Percentiles rank a stretch among this genome's conserved stretches.
Conservation (phyloP, 257 asterid genomes). For the Nicotiana obtusifolia region DNA sequence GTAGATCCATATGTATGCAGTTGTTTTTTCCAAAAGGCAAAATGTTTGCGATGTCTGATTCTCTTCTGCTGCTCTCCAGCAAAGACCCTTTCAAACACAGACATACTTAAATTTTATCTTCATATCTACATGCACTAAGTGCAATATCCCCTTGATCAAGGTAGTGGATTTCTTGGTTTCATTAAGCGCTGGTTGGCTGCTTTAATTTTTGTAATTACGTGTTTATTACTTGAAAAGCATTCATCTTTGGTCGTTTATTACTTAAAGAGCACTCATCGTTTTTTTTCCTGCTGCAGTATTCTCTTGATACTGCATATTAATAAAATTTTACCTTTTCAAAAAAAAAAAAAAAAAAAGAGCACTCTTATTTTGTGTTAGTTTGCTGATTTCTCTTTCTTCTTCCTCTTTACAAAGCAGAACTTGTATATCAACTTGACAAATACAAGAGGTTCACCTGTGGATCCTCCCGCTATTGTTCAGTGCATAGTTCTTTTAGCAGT, state of each 20-base stretch:
- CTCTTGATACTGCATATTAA: too few relatives aligned
- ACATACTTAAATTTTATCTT: not conserved
- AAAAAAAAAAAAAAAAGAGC: too few relatives aligned
- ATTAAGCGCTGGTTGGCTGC: not conserved
- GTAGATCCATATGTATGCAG: not conserved
- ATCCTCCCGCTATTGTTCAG: conserved; percentile 69
- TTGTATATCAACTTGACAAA: conserved; percentile 70
- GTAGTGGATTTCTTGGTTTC: not conserved
- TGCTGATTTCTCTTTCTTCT: not conserved
- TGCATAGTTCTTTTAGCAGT: conserved; percentile 71
- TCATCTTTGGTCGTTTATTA: not conserved
- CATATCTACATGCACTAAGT: not conserved
- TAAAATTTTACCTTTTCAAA: too few relatives aligned
- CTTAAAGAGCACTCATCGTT: too few relatives aligned
- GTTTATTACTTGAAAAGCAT: not conserved
- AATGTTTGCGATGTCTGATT: not conserved
- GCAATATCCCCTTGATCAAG: not conserved
- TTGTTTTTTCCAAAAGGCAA: not conserved
- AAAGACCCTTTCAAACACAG: not conserved
- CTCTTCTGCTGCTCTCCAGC: not conserved
- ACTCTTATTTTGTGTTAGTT: not conserved
- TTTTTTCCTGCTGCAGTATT: too few relatives aligned
- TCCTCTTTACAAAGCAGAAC: conserved; percentile 47
- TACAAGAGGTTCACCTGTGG: conserved; percentile 70
- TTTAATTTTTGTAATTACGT: too few relatives aligned